Evolutionary conservation across 2,329 filamentous ascomycete genomes (phyloP), one percentile per base, ranked within the genome.

Genomic region (Beauveria bassiana): DNA sequence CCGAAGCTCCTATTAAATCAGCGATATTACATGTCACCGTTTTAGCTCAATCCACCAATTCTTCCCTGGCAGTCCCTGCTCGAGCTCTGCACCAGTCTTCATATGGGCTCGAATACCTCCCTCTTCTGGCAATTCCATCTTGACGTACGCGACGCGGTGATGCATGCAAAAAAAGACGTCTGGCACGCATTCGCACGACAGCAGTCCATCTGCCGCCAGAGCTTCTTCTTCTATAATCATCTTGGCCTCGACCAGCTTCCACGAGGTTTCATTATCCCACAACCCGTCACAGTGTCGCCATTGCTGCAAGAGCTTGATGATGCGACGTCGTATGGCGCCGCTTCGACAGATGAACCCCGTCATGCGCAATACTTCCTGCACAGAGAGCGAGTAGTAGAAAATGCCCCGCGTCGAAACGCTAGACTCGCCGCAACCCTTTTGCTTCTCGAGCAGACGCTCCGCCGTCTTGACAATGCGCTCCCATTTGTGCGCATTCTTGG

Each of bases 261-360:
- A 61, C 18, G 59, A 54, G 5, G 54, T 18, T 16, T 51, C 42
- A 22, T 34, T 54, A 16, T 61, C 51, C 59, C 59, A 61, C 22
- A 54, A 12, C 16, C 50, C 59, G 8, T 47, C 46, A 10, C 20
- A 22, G 38, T 61, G 51, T 2, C 34, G 59, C 59, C 51, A 54
- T 4, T 49, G 42, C 8, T 61, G 51, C 2, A 61, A 18, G 1
- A 61, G 46, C 20, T 40, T 54, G 14, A 61, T 54, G 10, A 49
- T 42, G 28, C 50, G 59, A 6, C 59, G 59, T 9, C 59, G 8
- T 6, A 61, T 54, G 14, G 42, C 5, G 9, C 59, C 59, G 10
- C 46, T 49, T 34, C 59, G 59, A 14, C 59, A 61, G 31, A 61
- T 47, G 31, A 61, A 61, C 8, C 59, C 59, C 6, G 59, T 55